Evolutionary conservation across 108 stramenopile species (phyloP).

Genomic region (Nitzschia sp.): DNA sequence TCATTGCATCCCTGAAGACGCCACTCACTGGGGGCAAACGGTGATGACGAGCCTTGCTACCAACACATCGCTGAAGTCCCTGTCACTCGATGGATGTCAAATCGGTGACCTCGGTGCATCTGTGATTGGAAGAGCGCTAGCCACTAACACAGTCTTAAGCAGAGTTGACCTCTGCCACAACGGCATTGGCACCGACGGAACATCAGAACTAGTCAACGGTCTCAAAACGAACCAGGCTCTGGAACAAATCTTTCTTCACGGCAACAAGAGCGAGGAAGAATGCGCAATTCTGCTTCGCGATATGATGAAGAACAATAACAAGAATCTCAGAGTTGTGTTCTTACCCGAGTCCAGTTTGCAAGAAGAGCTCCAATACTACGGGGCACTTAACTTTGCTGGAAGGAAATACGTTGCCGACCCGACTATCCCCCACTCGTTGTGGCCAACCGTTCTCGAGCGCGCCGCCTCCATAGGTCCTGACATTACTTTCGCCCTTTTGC

Average conservation of each 20-base stretch:
- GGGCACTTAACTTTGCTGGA: constrained; percentile 13
- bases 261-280: not conserved
- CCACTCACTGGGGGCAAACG: not conserved
- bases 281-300: not conserved
- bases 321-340: constrained; percentile 1
- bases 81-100: constrained; percentile 4
- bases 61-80: not conserved
- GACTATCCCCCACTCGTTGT: not conserved
- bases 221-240: constrained; percentile 2
- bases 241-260: constrained; percentile 1
- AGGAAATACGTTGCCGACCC: constrained; percentile 6
- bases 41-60: not conserved
- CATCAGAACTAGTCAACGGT: not conserved
- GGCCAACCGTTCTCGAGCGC: constrained; percentile 10
- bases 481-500: not conserved
- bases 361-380: constrained; percentile 23
- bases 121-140: constrained; percentile 1
- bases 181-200: constrained; percentile 5
- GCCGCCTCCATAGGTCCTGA: not conserved
- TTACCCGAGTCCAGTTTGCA: constrained; percentile 5
- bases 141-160: not conserved
- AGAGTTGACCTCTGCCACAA: constrained; percentile 19
- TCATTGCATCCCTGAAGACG: not conserved
- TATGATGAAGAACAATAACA: not conserved
- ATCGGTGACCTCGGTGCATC: constrained; percentile 1